Conservation (phyloP, 148 eudicot species). For the Simmondsia chinensis region DNA sequence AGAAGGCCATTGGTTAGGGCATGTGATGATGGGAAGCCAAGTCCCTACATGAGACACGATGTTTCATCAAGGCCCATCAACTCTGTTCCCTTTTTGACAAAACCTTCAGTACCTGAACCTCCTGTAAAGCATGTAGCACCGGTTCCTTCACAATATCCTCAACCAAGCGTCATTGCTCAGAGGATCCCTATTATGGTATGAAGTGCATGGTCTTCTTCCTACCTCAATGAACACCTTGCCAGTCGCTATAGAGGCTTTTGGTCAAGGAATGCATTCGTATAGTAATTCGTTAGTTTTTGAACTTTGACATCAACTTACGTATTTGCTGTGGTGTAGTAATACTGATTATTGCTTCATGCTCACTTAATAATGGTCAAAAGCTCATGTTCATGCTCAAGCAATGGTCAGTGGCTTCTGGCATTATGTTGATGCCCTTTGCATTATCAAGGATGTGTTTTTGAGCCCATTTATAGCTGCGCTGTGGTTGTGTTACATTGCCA, state of each 20-base stretch:
- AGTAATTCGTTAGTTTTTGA: too few species aligned
- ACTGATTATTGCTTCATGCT: too few species aligned
- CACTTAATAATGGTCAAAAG: too few species aligned
- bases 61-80: constrained; percentile 42
- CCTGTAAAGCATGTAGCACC: constrained; percentile 32
- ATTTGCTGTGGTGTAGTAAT: too few species aligned
- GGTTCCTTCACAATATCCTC: constrained; percentile 20
- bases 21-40: constrained; percentile 45
- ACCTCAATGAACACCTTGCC: neutral
- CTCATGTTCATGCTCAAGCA: too few species aligned
- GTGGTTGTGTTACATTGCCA: too few species aligned
- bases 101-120: constrained; percentile 30
- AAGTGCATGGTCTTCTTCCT: constrained; percentile 8
- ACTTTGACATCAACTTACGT: too few species aligned
- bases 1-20: constrained; percentile 40
- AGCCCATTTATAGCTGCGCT: too few species aligned
- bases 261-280: neutral
- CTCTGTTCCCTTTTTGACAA: constrained; percentile 33
- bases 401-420: too few species aligned
- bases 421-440: too few species aligned
- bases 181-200: constrained; percentile 50
- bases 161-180: constrained; percentile 24
- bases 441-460: too few species aligned
- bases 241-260: neutral
- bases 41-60: constrained; percentile 32